A percentile compares a stretch with the other conserved stretches of the same genome.
Evolutionary conservation across 2,329 filamentous ascomycete species (phyloP).

Genomic region (Colletotrichum sp.): DNA sequence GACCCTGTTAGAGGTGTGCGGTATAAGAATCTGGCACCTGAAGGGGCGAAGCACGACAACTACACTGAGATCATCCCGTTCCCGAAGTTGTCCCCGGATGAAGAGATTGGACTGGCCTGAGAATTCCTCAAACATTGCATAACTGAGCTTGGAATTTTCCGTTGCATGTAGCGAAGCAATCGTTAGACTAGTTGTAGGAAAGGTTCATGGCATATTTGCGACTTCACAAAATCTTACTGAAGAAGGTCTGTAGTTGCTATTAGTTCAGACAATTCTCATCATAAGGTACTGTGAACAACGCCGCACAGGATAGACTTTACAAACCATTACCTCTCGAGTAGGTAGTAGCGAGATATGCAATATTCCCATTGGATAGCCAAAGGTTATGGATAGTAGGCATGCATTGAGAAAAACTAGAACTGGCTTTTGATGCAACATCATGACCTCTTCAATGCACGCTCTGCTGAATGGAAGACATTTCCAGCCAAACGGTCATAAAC

Average conservation of each 20-base stretch:
- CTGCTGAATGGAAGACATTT: not conserved
- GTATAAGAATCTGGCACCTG: not conserved
- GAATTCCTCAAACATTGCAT: not conserved
- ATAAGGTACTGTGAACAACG: not conserved
- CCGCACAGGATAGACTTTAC: not conserved
- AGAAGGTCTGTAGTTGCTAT: not conserved
- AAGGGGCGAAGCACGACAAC: not conserved
- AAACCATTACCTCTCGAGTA: not conserved
- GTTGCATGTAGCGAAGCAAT: not conserved
- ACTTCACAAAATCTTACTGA: not conserved
- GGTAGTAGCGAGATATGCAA: not conserved
- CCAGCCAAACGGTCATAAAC: not conserved
- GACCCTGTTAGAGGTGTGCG: not conserved
- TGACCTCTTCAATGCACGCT: not conserved
- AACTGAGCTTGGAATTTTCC: not conserved
- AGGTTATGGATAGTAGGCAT: not conserved
- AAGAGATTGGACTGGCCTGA: conserved; percentile 4
- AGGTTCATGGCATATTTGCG: not conserved
- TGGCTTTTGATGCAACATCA: not conserved
- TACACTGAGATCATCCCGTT: conserved; percentile 8
- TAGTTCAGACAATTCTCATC: not conserved
- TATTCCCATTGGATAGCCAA: rapidly evolving
- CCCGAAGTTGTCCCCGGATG: not conserved
- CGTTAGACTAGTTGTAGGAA: not conserved
- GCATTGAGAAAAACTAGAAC: not conserved